phyloP scores from a whole-genome alignment of 495 filamentous ascomycete genomes.

The Penicillium verhagenii region DNA sequence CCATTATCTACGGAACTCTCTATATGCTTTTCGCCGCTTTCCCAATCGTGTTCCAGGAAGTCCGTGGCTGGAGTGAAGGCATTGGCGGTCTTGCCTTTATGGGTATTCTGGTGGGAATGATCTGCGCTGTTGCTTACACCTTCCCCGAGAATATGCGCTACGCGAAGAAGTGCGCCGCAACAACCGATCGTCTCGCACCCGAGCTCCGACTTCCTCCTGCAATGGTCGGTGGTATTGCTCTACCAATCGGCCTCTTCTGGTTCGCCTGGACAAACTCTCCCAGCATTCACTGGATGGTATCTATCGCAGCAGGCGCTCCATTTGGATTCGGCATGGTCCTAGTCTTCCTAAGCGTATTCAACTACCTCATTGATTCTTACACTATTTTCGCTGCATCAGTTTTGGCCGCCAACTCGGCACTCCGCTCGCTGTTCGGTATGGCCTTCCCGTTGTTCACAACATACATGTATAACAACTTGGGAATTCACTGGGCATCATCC shows the following conservation, averaged over 20 bases:
- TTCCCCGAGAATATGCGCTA: conserved; percentile 44
- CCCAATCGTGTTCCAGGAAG: conserved; percentile 72
- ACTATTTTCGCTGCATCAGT: conserved; percentile 74
- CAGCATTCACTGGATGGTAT: conserved; percentile 63
- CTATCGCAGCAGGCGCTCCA: conserved; percentile 57
- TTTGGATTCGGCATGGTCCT: conserved; percentile 71
- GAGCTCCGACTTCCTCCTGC: conserved; percentile 41
- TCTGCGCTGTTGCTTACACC: conserved; percentile 50
- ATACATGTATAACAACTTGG: conserved; percentile 68
- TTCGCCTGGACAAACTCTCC: conserved; percentile 67
- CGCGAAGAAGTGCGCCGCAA: conserved; percentile 26
- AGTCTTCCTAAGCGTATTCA: conserved; percentile 69
- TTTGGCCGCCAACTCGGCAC: conserved; percentile 67
- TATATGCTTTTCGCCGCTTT: conserved; percentile 77
- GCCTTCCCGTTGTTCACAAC: conserved; percentile 78
- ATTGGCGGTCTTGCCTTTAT: conserved; percentile 69
- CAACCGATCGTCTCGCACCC: conserved; percentile 34
- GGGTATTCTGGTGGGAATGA: conserved; percentile 76
- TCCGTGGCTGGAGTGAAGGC: conserved; percentile 68
- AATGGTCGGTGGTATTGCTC: conserved; percentile 37
- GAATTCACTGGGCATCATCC: conserved; percentile 73
- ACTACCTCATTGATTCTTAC: conserved; percentile 73
- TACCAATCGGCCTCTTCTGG: conserved; percentile 53
- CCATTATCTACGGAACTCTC: conserved; percentile 67
- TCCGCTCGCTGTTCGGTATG: conserved; percentile 66